Evolutionary conservation across 1,284 basidiomycete genomes (phyloP), one percentile per base, ranked within the genome.

Genomic region (Anthracocystis walkeri): DNA sequence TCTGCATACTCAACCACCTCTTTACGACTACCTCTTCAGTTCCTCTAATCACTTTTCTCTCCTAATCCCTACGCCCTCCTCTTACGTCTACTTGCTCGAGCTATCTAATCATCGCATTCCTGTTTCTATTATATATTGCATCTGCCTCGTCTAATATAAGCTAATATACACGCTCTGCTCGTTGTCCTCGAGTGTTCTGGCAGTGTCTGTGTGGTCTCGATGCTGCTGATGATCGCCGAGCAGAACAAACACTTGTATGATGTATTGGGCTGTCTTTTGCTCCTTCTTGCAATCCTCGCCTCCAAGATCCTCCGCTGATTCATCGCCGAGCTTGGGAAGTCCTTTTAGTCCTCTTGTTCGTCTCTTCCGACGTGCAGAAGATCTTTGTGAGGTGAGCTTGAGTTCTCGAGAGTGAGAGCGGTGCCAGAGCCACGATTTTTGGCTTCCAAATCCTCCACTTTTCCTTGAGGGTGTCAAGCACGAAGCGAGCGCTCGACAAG

Each of bases 111-210:
- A 48, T 23, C 12, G 31, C 61, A 23, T 29, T 29, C n/a, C 29
- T 18, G 5, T 52, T 12, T 27, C 31, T 38, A n/a, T 25, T 42
- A 41, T 50, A 40, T 44, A 40, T 25, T 56, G 41, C 52, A 41
- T 51, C 44, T 20, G 58, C 46, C 42, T 23, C 55, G 42, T 58
- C 54, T 64, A 64, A 64, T 64, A 20, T n/a, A 25, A n/a, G n/a
- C 35, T 42, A 14, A 11, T 11, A 27, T 41, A 35, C 21, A 27
- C 35, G 51, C 23, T 29, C 14, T 44, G 35, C 35, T 38, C 12
- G 14, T 38, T 38, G 2, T 42, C 18, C 7, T 41, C 20, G 7
- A 2, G 6, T 33, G 18, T n/a, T 44, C 2, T 2, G 12, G 4
- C 16, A 4, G 6, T 42, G 41, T 8, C 5, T 42, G 41, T 12